These are phyloP conservation scores for Linnemannia elongata DNA, from an alignment of 192 early-diverging fungal genomes.

Conservation along the genomic window DNA sequence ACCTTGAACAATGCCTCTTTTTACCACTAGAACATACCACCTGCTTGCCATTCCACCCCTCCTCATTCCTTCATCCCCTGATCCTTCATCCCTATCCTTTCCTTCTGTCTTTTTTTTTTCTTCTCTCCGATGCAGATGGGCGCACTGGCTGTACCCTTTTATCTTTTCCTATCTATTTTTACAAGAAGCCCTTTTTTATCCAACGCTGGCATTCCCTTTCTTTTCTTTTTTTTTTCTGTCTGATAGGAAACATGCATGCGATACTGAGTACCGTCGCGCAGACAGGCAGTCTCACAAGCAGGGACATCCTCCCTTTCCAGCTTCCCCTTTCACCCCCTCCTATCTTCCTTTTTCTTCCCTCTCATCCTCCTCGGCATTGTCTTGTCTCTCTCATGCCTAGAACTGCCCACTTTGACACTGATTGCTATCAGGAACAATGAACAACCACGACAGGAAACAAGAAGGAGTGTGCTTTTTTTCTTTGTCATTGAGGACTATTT, in stretches of 20 bases:
- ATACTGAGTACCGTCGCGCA: neutral
- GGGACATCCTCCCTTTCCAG: neutral
- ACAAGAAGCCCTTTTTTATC: neutral
- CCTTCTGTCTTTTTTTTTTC: too few relatives aligned
- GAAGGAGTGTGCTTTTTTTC: neutral
- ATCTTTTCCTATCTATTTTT: neutral
- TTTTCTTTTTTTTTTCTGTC: too few relatives aligned
- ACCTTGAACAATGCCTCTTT: neutral
- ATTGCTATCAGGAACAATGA: neutral
- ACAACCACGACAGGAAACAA: neutral
- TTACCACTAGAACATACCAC: neutral
- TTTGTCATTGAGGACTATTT: too few relatives aligned
- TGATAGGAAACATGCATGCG: neutral
- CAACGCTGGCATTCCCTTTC: too few relatives aligned
- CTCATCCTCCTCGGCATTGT: neutral
- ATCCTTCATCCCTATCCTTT: neutral
- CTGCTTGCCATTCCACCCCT: neutral
- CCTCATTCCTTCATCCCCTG: neutral
- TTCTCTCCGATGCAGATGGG: neutral
- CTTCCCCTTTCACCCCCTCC: neutral
- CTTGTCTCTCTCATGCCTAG: neutral
- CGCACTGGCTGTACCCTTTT: neutral
- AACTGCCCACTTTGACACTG: neutral
- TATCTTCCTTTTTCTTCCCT: neutral
- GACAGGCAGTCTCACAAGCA: neutral